Evolutionary conservation across 1,284 basidiomycete species (phyloP).

Genomic region (Cutaneotrichosporon dermatis): DNA sequence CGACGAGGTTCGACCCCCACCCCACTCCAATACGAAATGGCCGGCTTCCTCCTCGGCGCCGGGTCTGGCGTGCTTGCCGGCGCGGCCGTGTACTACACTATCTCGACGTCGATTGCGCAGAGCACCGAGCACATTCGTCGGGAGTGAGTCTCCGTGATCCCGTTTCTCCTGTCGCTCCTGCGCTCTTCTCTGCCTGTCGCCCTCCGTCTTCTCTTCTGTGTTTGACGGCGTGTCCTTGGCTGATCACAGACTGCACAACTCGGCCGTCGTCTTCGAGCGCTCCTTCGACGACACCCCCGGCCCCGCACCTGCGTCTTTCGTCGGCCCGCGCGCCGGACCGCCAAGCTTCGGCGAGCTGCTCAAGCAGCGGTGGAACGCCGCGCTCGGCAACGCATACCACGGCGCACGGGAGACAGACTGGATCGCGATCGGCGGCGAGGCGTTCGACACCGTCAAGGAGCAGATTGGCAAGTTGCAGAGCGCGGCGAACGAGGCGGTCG

Average conservation of each 20-base stretch:
- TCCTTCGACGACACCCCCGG: slow-evolving; percentile 29
- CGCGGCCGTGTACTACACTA: slow-evolving; percentile 45
- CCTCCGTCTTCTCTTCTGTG: too few species aligned
- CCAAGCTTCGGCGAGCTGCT: slow-evolving; percentile 31
- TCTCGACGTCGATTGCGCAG: slow-evolving; percentile 30
- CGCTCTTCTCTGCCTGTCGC: background rate
- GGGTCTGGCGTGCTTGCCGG: slow-evolving; percentile 41
- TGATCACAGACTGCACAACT: slow-evolving; percentile 4
- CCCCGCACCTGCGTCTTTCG: slow-evolving; percentile 29
- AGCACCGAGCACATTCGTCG: slow-evolving; percentile 26
- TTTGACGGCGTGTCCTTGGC: background rate
- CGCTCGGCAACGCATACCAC: slow-evolving; percentile 23
- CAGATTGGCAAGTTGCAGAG: background rate
- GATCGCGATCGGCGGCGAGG: slow-evolving; percentile 22
- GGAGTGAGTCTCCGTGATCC: slow-evolving; percentile 30
- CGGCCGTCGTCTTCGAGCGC: slow-evolving; percentile 19
- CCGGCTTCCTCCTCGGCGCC: slow-evolving; percentile 42
- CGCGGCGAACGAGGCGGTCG: background rate
- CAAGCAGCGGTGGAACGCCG: slow-evolving; percentile 36
- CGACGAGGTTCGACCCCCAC: too few species aligned
- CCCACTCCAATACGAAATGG: slow-evolving; percentile 24
- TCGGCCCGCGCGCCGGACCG: slow-evolving; percentile 22
- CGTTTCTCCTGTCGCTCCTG: background rate
- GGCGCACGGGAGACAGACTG: slow-evolving; percentile 32
- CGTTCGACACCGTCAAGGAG: slow-evolving; percentile 6